Evolutionary conservation across 345 rosid genomes (phyloP), one percentile per base, ranked within the genome.

Genomic region (Psidium guajava): DNA sequence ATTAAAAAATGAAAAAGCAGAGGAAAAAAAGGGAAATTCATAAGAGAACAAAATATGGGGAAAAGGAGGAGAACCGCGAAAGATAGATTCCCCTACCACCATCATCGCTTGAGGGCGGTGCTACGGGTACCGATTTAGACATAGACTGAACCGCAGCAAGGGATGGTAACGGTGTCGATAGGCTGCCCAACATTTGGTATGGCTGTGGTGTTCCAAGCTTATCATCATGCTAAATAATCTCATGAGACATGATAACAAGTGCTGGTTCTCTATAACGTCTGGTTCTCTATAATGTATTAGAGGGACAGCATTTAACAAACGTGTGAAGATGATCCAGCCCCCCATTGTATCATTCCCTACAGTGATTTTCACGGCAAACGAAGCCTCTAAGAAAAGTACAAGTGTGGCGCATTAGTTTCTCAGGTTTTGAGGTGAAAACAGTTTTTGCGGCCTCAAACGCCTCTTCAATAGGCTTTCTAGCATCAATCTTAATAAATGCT

Each of bases 401-500:
- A 32, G 11, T 0, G 77, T 8, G 53, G 25, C 21, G 40, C 82
- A 86, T 84, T 89, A 88, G 92, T 91, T 93, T 89, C 40, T 88
- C 92, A 84, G 86, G 87, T 86, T 91, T 88, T 59, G 90, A 85
- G 77, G 91, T 82, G 58, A 94, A 91, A 86, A 93, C 5, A 54
- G 22, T 53, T 85, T 92, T 89, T 50, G 93, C 95, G 5, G 89
- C 90, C 85, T 93, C 93, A 86, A 93, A 93, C 20, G 93, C 94
- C 89, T 93, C 94, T 40, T 88, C 88, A 42, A 91, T 18, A 7
- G 98, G 91, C 89, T 89, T 95, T 77, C 90, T 90, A 89, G 98
- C 98, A 91, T 93, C 92, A 88, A 92, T 89, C 98, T 95, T 75
- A 69, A 42, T 74, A n/a, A 28, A 84, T 54, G 82, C 49, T 77